Conservation (phyloP, 2,329 filamentous ascomycete genomes). For the Cladophialophora carrionii region DNA sequence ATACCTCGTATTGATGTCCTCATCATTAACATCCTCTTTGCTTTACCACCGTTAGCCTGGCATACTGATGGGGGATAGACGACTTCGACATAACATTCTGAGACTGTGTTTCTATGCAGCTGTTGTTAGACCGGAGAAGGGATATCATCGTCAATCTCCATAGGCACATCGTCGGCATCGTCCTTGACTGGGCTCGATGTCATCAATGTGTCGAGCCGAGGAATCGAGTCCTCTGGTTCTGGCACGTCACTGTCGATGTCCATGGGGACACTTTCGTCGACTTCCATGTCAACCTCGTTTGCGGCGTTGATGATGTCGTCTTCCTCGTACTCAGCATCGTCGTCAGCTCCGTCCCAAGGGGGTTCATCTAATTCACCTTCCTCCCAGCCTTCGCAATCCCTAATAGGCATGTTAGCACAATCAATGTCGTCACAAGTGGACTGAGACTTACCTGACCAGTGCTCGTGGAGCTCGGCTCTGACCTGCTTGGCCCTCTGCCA, state of each 20-base stretch:
- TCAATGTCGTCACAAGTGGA: neutral
- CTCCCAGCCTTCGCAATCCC: constrained; percentile 24
- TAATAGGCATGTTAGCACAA: neutral
- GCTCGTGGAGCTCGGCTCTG: neutral
- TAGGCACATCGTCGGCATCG: neutral
- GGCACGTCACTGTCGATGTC: constrained; percentile 8
- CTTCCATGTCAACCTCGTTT: neutral
- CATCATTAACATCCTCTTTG: neutral
- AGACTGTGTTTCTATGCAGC: neutral
- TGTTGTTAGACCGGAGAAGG: neutral
- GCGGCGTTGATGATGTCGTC: too few species aligned
- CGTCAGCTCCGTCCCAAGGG: constrained; percentile 17
- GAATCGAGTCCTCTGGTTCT: neutral
- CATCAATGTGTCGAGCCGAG: neutral
- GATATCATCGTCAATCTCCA: neutral
- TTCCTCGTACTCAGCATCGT: neutral
- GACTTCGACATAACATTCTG: neutral
- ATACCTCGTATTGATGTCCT: neutral
- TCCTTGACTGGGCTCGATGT: neutral
- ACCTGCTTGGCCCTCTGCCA: constrained; percentile 18
- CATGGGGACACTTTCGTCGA: neutral
- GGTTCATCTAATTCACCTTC: constrained; percentile 18
- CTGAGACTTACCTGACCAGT: neutral
- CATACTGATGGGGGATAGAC: neutral
- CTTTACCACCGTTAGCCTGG: neutral